Percentiles rank a stretch among this genome's conserved stretches.
Evolutionary conservation across 257 asterid genomes (phyloP).

Genomic region (Striga asiatica): DNA sequence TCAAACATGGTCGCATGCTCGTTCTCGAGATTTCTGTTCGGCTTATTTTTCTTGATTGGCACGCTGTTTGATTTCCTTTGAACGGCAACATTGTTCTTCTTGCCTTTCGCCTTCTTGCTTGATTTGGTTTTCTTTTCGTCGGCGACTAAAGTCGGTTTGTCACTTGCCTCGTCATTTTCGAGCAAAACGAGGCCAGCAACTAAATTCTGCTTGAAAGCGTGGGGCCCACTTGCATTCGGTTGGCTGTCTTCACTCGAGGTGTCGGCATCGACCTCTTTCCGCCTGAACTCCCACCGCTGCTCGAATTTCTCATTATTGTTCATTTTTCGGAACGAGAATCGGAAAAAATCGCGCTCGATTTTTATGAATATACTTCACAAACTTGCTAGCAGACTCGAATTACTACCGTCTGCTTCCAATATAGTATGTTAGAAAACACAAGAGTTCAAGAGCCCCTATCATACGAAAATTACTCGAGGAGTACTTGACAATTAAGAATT

Average conservation of each 20-base stretch:
- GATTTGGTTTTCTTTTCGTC: constrained; percentile 12
- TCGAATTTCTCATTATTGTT: constrained; percentile 26
- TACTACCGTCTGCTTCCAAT: background rate
- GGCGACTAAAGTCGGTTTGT: constrained; percentile 8
- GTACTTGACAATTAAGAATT: no score
- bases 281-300: constrained; percentile 52
- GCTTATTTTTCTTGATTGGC: constrained; percentile 9
- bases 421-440: background rate
- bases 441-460: background rate
- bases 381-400: background rate
- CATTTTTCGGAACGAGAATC: no score
- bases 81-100: no score
- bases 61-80: constrained; percentile 2
- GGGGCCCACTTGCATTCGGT: constrained; percentile 22
- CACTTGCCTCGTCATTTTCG: constrained; percentile 17
- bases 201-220: constrained; percentile 9
- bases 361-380: constrained; percentile 3
- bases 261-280: constrained; percentile 35
- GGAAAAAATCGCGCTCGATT: no score
- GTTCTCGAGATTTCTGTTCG: background rate
- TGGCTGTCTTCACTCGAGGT: constrained; percentile 41
- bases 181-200: constrained; percentile 18
- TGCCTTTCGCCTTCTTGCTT: no score
- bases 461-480: background rate
- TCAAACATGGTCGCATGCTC: constrained; percentile 16